Evolutionary conservation across 495 filamentous ascomycete genomes (phyloP), one percentile per base, ranked within the genome.

Genomic region (Evernia prunastri): DNA sequence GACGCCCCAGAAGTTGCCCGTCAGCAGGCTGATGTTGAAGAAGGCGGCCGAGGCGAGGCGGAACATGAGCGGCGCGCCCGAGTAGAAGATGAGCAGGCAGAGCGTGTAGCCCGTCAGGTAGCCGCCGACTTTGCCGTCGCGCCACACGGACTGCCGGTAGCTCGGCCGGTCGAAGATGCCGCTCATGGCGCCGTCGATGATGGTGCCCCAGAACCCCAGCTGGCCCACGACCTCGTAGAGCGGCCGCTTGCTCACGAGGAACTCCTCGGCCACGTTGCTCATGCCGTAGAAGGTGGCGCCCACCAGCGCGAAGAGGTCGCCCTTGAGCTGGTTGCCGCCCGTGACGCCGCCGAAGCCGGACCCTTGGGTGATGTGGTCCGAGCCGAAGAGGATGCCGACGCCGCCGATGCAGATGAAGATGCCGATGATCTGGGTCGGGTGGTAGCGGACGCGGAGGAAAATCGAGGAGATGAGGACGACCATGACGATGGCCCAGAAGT

Each of bases 401-500:
- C 94, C 94, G 61, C 89, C 91, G 76, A 90, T 89, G 78, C 91
- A 96, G 77, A 96, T 80, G 40, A 96, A 68, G 72, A 98, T 97
- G 42, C 94, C 94, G 31, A 81, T 60, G 61, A 96, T 83, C 76
- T 97, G 95, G 31, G 88, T 81, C 68, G 81, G 75, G 74, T 91
- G 89, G 79, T 98, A 98, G 60, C 94, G 90, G 31, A 98, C 94
- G 42, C 79, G 79, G 31, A 98, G 83, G 71, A 96, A 80, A 53
- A 86, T 56, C 76, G 92, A 89, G 12, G 92, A 96, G 69, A 97
- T 75, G 65, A 87, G 72, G 33, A 97, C 91, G 35, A 98, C 94
- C 63, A 94, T 86, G 25, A 93, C 90, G 65, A 98, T 98, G 68
- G 92, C 88, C 93, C 94, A 98, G 82, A 98, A 97, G 81, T 96